Percentiles rank a stretch among this genome's conserved stretches.
These are phyloP conservation scores for Oldenlandia corymbosa DNA, from an alignment of 257 asterid species.

Conservation along the genomic window DNA sequence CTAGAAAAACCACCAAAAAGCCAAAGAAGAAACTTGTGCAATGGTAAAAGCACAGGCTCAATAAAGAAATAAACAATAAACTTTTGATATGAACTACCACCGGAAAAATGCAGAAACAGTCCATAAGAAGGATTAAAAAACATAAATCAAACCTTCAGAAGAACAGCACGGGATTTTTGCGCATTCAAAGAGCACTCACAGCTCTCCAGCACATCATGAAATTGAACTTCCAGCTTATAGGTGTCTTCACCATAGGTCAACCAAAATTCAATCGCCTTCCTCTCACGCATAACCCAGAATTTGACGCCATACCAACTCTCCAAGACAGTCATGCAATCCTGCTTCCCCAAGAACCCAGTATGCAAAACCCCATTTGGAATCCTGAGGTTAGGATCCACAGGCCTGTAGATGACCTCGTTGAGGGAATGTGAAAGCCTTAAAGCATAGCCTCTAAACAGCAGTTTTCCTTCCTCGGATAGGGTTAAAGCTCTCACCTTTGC, in stretches of 20 bases:
- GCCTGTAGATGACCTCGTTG: slow-evolving; percentile 54
- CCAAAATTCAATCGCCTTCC: slow-evolving; percentile 47
- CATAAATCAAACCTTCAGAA: slow-evolving; percentile 48
- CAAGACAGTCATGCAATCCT: slow-evolving; percentile 46
- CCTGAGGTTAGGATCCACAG: slow-evolving; percentile 49
- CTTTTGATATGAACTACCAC: not conserved
- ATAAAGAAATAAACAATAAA: not conserved
- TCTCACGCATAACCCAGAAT: slow-evolving; percentile 79
- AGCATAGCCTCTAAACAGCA: slow-evolving; percentile 43
- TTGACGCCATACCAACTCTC: slow-evolving; percentile 55
- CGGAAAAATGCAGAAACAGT: not conserved
- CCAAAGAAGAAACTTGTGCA: no score
- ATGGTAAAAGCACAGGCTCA: no score
- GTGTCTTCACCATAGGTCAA: slow-evolving; percentile 33
- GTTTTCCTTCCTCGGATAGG: slow-evolving; percentile 42
- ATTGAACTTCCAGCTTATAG: slow-evolving; percentile 69
- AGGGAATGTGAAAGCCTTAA: slow-evolving; percentile 41
- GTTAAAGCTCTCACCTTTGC: slow-evolving; percentile 39
- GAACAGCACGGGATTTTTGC: slow-evolving; percentile 36
- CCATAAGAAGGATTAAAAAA: not conserved
- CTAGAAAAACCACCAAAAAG: no score
- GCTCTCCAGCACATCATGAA: slow-evolving; percentile 62
- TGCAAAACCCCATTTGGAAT: slow-evolving; percentile 33
- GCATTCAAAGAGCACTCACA: slow-evolving; percentile 35
- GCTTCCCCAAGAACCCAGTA: slow-evolving; percentile 51